Evolutionary conservation across 2,329 filamentous ascomycete genomes (phyloP).

Genomic region (Cordyceps farinosa): DNA sequence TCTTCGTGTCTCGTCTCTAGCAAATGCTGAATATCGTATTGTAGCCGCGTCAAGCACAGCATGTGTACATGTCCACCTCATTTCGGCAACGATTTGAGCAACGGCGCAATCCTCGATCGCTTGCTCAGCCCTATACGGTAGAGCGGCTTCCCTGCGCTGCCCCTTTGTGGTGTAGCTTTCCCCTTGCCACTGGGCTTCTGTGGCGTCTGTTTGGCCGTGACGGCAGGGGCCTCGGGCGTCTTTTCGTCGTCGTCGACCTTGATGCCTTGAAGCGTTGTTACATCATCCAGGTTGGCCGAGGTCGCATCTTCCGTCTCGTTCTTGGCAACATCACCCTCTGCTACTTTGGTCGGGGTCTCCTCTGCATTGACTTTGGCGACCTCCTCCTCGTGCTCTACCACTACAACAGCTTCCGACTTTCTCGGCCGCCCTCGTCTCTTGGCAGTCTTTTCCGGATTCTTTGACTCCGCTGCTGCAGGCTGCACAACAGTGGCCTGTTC

Average conservation of each 20-base stretch:
- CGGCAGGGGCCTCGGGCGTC: neutral
- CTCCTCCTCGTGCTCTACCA: neutral
- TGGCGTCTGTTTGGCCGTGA: neutral
- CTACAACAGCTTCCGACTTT: slow-evolving; percentile 31
- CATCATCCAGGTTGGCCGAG: slow-evolving; percentile 6
- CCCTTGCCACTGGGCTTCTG: neutral
- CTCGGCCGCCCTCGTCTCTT: slow-evolving; percentile 43
- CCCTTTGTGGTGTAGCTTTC: neutral
- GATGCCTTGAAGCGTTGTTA: neutral
- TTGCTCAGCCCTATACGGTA: slow-evolving; percentile 52
- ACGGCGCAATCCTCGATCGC: slow-evolving; percentile 46
- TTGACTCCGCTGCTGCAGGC: slow-evolving; percentile 21
- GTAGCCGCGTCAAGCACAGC: neutral
- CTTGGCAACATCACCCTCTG: neutral
- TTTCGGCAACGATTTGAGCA: slow-evolving; percentile 49
- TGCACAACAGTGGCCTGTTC: slow-evolving; percentile 13
- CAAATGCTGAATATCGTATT: neutral
- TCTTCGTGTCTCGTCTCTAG: neutral
- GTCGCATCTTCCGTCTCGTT: neutral
- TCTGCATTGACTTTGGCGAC: neutral
- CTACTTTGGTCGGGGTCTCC: neutral
- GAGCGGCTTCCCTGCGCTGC: slow-evolving; percentile 34
- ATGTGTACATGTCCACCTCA: slow-evolving; percentile 18
- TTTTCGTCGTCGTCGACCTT: neutral
- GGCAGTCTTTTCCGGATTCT: neutral